These are phyloP conservation scores for Akebia trifoliata DNA, from an alignment of 164 flowering plant species.

Conservation along the genomic window DNA sequence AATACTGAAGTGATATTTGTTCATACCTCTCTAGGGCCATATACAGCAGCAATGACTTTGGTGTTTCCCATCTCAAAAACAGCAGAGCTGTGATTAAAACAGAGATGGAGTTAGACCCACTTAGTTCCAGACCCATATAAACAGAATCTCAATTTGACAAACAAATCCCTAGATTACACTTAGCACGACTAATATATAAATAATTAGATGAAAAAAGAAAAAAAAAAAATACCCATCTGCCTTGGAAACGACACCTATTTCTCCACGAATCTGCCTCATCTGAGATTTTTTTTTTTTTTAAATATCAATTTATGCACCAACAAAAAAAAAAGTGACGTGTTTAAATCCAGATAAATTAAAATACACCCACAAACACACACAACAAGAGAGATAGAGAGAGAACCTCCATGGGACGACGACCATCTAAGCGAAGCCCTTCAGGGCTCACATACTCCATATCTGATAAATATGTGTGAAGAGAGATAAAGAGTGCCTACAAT, in stretches of 20 bases:
- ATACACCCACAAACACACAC: neutral
- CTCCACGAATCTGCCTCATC: conserved; percentile 88
- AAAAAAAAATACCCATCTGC: conserved; percentile 70
- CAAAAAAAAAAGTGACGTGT: neutral
- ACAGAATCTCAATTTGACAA: neutral
- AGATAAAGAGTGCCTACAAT: no score
- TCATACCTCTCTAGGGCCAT: conserved; percentile 95
- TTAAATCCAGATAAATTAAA: neutral
- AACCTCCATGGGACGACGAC: conserved; percentile 93
- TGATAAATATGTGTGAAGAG: no score
- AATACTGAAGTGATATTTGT: neutral
- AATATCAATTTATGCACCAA: no score
- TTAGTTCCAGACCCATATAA: neutral
- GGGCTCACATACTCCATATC: conserved; percentile 81
- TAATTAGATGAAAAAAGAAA: neutral
- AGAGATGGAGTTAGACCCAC: neutral
- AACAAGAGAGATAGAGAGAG: conserved; percentile 12
- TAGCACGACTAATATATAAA: neutral
- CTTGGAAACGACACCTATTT: conserved; percentile 71
- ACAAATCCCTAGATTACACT: neutral
- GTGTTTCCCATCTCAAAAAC: conserved; percentile 97
- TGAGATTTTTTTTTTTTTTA: no score
- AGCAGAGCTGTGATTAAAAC: conserved; percentile 61
- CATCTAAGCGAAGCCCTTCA: conserved; percentile 92
- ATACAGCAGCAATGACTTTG: conserved; percentile 95